Evolutionary conservation across 257 asterid species (phyloP).

Genomic region (Solanum corneliomulleri): DNA sequence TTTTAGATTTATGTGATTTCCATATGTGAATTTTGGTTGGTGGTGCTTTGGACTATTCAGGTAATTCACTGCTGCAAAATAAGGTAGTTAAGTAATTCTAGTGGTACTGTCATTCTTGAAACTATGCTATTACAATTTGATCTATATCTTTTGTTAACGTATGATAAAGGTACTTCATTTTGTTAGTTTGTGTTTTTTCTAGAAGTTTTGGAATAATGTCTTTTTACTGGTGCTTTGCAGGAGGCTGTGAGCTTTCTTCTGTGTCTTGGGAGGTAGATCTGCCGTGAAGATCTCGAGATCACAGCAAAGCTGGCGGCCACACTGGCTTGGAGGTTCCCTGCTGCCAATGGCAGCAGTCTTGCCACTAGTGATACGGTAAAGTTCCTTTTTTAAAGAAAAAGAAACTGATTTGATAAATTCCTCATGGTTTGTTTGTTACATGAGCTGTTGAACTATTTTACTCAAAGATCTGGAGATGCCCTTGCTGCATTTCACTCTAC

Average conservation of each 20-base stretch:
- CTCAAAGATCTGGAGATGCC: neutral
- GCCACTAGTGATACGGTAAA: conserved; percentile 62
- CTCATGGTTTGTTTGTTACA: neutral
- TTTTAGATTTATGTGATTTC: neutral
- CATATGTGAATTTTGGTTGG: neutral
- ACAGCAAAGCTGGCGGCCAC: conserved; percentile 73
- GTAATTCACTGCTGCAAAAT: neutral
- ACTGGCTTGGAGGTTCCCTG: conserved; percentile 63
- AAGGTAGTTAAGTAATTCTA: neutral
- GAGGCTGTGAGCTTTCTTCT: conserved; percentile 32
- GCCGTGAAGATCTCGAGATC: conserved; percentile 33
- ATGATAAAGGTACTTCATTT: neutral
- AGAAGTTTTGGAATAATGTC: neutral
- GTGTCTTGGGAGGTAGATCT: conserved; percentile 38
- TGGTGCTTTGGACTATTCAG: neutral
- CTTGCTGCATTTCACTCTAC: neutral
- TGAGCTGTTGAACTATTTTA: neutral
- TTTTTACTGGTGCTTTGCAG: conserved; percentile 12
- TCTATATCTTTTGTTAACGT: neutral
- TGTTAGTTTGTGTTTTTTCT: neutral
- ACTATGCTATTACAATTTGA: conserved; percentile 3
- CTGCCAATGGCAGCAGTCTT: conserved; percentile 59
- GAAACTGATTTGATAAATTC: neutral
- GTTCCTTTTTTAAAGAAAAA: neutral
- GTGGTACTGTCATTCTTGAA: neutral